Percentiles rank a stretch among this genome's conserved stretches.
Evolutionary conservation across 352 stramenopile species (phyloP).

Genomic region (Phytophthora pseudosyringae): DNA sequence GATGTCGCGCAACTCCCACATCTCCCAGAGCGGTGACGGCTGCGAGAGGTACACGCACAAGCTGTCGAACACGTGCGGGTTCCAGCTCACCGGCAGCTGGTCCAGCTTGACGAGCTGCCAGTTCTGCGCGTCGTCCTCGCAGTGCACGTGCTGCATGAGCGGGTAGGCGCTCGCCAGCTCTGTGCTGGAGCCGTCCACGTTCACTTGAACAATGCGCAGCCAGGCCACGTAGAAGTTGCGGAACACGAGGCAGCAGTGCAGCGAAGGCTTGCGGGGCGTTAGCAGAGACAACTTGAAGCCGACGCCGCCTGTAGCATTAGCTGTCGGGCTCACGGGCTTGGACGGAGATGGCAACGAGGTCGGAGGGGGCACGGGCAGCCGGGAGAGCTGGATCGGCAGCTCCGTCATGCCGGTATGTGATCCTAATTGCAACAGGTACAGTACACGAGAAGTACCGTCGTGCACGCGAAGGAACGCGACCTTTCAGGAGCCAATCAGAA

Average conservation of each 20-base stretch:
- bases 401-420: conserved; percentile 19
- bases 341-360: neutral
- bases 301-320: conserved; percentile 37
- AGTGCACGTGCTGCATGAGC: conserved; percentile 68
- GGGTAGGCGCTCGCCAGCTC: conserved; percentile 48
- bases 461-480: conserved; percentile 28
- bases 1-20: conserved; percentile 60
- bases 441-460: conserved; percentile 1
- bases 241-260: conserved; percentile 51
- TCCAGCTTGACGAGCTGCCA: conserved; percentile 69
- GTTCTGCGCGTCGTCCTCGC: conserved; percentile 73
- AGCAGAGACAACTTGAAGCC: conserved; percentile 54
- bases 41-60: conserved; percentile 68
- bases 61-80: conserved; percentile 45
- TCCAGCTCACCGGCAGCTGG: conserved; percentile 43
- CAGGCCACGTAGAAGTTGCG: conserved; percentile 75
- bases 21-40: conserved; percentile 62
- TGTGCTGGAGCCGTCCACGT: conserved; percentile 45
- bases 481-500: conserved; percentile 34
- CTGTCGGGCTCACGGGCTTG: conserved; percentile 9
- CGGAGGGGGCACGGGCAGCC: conserved; percentile 14
- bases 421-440: neutral
- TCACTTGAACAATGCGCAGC: conserved; percentile 59
- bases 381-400: conserved; percentile 34
- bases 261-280: conserved; percentile 13